Base-by-base conservation (phyloP, 306 rosid genomes). In the Pyrus bretschneideri region DNA sequence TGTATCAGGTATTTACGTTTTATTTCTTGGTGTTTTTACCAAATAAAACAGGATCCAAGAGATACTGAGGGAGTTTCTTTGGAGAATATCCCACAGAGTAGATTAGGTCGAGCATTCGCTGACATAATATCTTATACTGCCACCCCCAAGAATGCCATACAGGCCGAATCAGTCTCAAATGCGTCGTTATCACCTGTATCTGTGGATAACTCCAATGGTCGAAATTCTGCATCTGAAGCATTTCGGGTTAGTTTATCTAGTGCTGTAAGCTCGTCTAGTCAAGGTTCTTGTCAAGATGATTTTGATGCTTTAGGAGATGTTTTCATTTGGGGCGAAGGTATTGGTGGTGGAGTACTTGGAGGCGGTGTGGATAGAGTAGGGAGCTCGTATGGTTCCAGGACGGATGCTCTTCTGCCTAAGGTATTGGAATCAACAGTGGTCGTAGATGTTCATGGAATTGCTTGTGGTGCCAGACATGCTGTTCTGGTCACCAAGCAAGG, bases 251-350 rank as follows among this genome's bases (percentile, higher is more conserved):
- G 98, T 84, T 83, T 88, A 82, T 95, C 98, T 58, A 95, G 97
- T 86, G 97, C 91, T 17, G 90, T 95, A 61, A 95, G 97, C 86
- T 95, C 97, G 67, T 95, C 98, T 69, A 95, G 98, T 81, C 98
- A 89, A 82, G 88, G 97, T 72, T 95, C 98, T 72, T 86, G 65
- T 76, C 91, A 82, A 33, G 97, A 95, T 72, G 97, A 92, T 81
- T 84, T 89, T 80, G 98, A 92, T 82, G 85, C 92, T 78, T 69
- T 85, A 52, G 87, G 97, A 38, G 98, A 95, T 89, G 91, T 92
- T 75, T 90, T 85, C 73, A 81, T 95, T 61, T 95, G 97, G 96
- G 97, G 97, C 55, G 92, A 92, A 88, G 90, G 97, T 83, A 78
- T 87, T 45, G 76, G 84, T 64, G 83, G 87, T 83, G 98, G 98